Base-by-base conservation (phyloP, 495 filamentous ascomycete species). In the Darksidea phi region DNA sequence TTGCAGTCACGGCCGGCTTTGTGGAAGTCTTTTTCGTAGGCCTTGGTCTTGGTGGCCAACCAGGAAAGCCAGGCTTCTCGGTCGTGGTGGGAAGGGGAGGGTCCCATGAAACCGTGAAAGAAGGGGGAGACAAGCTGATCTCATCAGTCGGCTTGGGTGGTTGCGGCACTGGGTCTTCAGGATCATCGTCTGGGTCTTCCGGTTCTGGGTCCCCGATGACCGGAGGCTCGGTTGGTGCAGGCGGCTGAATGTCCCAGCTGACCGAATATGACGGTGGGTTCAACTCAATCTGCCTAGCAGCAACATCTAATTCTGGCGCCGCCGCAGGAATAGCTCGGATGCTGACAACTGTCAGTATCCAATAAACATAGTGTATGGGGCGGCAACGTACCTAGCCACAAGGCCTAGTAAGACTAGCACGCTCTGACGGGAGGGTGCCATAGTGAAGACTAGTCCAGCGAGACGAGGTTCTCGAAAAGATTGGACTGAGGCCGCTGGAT, bases 391-490 rank as follows among this genome's bases (percentile, higher is more conserved):
- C 61, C 55, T 64, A 28, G 49, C 53, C 28, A 47, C 48, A 21
- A 64, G 42, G 52, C 52, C 61, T 17, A 64, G 36, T 28, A 64
- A 26, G 23, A 54, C 55, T 24, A 64, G 20, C 43, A 57, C 25
- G 26, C 59, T 55, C 25, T 45, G 47, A 12, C 28, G 41, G 24
- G 52, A 56, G 20, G 52, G 59, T 32, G 59, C 52, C 59, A 59
- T 59, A 3, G 41, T 43, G 13, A 3, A 15, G 13, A 20, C 13
- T 43, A 6, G 41, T 43, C 41, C 41, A 43, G 41, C 41, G 41
- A 43, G 41, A 20, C 13, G 4, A n/a, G 4, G 13, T 43, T 15
- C 18, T 15, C 15, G 15, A 43, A 43, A 3, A 13, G 13, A 6
- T 43, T 43, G 41, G 41, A 43, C 18, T 11, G 34, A 36, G 11